A percentile compares a stretch with the other conserved stretches of the same genome.
phyloP scores from a whole-genome alignment of 768 basidiomycete species.

The Arthromyces matolae region DNA sequence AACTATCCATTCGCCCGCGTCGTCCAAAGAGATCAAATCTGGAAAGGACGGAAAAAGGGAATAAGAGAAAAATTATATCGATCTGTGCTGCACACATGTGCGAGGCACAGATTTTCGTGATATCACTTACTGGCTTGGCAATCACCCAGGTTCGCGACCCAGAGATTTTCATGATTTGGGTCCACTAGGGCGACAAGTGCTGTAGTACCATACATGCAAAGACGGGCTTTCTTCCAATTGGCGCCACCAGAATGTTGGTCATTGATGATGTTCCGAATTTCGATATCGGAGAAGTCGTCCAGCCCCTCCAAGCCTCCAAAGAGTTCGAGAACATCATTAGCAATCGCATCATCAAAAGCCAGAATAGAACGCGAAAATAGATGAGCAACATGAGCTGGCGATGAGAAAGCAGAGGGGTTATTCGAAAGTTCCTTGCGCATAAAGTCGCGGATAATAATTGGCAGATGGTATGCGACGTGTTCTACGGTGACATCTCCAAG shows the following conservation, averaged over 20 bases:
- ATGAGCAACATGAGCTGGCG: constrained; percentile 50
- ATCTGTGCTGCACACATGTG: constrained; percentile 3
- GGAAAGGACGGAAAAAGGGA: too few species aligned
- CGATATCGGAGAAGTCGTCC: constrained; percentile 47
- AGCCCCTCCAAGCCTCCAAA: constrained; percentile 56
- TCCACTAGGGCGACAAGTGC: constrained; percentile 72
- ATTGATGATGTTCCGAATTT: constrained; percentile 60
- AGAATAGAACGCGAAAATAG: constrained; percentile 55
- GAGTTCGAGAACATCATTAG: constrained; percentile 58
- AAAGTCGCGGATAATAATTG: constrained; percentile 62
- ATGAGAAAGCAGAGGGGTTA: constrained; percentile 34
- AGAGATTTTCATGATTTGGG: constrained; percentile 63
- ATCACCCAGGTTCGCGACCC: constrained; percentile 80
- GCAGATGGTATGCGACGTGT: constrained; percentile 64
- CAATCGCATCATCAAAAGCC: constrained; percentile 65
- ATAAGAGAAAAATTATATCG: constrained; percentile 6
- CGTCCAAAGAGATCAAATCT: constrained; percentile 52
- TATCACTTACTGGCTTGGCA: constrained; percentile 64
- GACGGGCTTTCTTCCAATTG: constrained; percentile 61
- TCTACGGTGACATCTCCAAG: constrained; percentile 67
- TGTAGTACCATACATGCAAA: constrained; percentile 80
- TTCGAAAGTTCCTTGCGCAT: constrained; percentile 41
- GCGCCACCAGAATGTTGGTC: constrained; percentile 55
- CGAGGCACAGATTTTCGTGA: constrained; percentile 8
- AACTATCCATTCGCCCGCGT: constrained; percentile 49